Evolutionary conservation across 1,139 yeast genomes (phyloP), one percentile per base, ranked within the genome.

Genomic region (Yarrowia galli): DNA sequence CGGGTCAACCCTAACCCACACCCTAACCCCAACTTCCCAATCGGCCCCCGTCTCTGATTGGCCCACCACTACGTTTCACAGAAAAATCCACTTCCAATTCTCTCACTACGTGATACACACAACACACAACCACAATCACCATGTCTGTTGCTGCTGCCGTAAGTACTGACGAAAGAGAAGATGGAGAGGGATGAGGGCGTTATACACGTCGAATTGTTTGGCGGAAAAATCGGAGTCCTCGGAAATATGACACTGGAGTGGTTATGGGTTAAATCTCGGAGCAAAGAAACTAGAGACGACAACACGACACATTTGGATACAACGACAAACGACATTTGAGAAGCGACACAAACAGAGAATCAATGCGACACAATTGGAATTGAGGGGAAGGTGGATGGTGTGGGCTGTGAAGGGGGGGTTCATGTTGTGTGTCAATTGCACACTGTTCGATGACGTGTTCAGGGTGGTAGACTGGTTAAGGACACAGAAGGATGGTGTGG

Each of bases 81-180:
- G 64, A 58, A 58, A 58, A 58, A 58, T 42, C 64, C 51, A 58
- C 64, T 16, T 58, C n/a, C 42, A 20, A 43, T 42, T 58, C 64
- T 58, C 64, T 58, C 51, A 42, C 51, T 58, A 58, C 64, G 64
- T 58, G 64, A 58, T 58, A 58, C 64, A 43, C 64, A 43, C 64
- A 58, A 58, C 64, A 58, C 64, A 58, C 64, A 43, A 43, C 64
- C 20, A 43, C 64, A 58, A 58, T 58, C 64, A 58, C 51, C 64
- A 61, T 61, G 66, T 61, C 66, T 61, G 66, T 61, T 68, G 71
- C 71, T 38, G 71, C 70, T 69, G 70, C 72, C 53, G 73, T 71
- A 68, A 69, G 73, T 71, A 64, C 51, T 12, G n/a, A 18, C 32
- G n/a, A 61, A 22, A 8, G 15, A 5, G 20, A 48, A 23, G 16